Conservation (phyloP, 345 rosid genomes). For the Pseudoturritis turrita region DNA sequence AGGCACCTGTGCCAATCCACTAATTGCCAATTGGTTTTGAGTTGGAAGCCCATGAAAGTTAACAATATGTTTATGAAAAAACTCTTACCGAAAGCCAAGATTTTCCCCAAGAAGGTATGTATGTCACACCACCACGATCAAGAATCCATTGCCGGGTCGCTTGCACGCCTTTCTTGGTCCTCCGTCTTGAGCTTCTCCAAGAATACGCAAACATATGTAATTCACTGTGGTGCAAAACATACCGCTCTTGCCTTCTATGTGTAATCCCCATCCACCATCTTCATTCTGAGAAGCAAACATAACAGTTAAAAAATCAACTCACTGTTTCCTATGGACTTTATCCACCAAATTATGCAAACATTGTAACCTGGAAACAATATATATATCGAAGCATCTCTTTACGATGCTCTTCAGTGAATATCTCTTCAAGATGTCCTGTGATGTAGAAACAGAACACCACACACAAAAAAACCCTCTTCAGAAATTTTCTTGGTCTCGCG, state of each 20-base stretch:
- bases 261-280: slow-evolving; percentile 95
- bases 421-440: slow-evolving; percentile 35
- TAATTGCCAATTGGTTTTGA: too few relatives aligned
- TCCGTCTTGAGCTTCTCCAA: slow-evolving; percentile 64
- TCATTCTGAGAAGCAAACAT: slow-evolving; percentile 43
- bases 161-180: slow-evolving; percentile 37
- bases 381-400: slow-evolving; percentile 44
- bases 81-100: slow-evolving; percentile 70
- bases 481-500: too few relatives aligned
- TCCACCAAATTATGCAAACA: not conserved
- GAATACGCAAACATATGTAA: slow-evolving; percentile 63
- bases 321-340: not conserved
- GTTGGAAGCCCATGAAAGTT: too few relatives aligned
- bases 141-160: slow-evolving; percentile 62
- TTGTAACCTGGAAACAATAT: slow-evolving; percentile 35
- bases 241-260: slow-evolving; percentile 70
- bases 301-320: not conserved
- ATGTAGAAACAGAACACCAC: slow-evolving; percentile 37
- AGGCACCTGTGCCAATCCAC: too few relatives aligned
- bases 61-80: not conserved
- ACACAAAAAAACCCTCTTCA: too few relatives aligned
- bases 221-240: slow-evolving; percentile 69
- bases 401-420: slow-evolving; percentile 31
- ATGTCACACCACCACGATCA: slow-evolving; percentile 70
- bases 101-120: slow-evolving; percentile 77